These are phyloP conservation scores for Hevea brasiliensis DNA, from an alignment of 345 rosid species.

Conservation along the genomic window DNA sequence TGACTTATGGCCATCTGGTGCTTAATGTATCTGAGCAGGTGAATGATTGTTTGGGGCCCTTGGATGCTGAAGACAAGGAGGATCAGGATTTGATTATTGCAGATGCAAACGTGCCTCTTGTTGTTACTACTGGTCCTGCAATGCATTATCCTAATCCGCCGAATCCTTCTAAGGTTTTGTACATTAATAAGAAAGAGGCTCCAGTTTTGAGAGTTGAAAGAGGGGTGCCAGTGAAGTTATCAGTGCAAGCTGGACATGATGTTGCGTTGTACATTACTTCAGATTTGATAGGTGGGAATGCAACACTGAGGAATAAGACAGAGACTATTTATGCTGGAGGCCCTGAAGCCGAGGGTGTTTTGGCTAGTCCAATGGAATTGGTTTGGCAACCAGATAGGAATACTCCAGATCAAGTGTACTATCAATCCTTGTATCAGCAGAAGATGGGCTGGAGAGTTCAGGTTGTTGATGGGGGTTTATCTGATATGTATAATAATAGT, in stretches of 20 bases:
- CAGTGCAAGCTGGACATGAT: slow-evolving; percentile 71
- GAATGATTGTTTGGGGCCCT: slow-evolving; percentile 62
- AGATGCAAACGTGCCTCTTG: slow-evolving; percentile 51
- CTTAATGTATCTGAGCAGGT: slow-evolving; percentile 48
- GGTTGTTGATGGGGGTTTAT: slow-evolving; percentile 93
- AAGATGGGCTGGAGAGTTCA: slow-evolving; percentile 98
- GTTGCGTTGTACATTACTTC: slow-evolving; percentile 78
- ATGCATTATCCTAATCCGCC: slow-evolving; percentile 69
- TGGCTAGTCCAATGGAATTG: slow-evolving; percentile 68
- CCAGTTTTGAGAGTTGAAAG: slow-evolving; percentile 74
- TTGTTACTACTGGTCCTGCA: slow-evolving; percentile 45
- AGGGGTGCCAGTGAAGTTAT: slow-evolving; percentile 66
- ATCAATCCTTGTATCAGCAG: slow-evolving; percentile 74
- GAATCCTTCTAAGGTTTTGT: slow-evolving; percentile 59
- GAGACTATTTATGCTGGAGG: slow-evolving; percentile 92
- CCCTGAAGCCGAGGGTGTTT: slow-evolving; percentile 80
- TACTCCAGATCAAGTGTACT: slow-evolving; percentile 84
- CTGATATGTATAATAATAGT: slow-evolving; percentile 94
- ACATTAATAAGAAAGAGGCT: slow-evolving; percentile 69
- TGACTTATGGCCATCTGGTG: slow-evolving; percentile 47
- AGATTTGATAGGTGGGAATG: slow-evolving; percentile 89
- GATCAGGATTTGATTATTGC: slow-evolving; percentile 68
- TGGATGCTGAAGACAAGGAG: slow-evolving; percentile 68
- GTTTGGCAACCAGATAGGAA: slow-evolving; percentile 89
- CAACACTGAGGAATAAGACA: slow-evolving; percentile 66